Percentiles rank a stretch among this genome's conserved stretches.
Evolutionary conservation across 139 green algal species (phyloP).

Genomic region (Chlorella sp.): DNA sequence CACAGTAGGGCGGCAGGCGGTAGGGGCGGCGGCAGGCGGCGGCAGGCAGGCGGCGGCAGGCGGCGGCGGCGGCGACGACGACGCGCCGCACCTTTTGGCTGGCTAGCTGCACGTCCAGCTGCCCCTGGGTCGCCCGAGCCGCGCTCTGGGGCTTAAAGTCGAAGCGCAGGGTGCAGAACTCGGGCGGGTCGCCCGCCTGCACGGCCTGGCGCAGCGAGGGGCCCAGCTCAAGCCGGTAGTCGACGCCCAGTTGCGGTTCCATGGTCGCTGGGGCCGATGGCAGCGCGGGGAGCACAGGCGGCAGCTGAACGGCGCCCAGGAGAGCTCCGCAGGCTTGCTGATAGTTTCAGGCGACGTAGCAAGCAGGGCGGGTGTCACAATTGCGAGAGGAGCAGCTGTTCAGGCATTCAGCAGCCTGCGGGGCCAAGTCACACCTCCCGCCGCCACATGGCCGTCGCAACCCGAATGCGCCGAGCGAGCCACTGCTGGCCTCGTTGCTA

Average conservation of each 20-base stretch:
- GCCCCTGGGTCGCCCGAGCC: background rate
- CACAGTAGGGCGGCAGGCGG: background rate
- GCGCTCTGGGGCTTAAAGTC: conserved; percentile 36
- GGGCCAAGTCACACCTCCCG: too few relatives aligned
- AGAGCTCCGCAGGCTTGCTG: too few relatives aligned
- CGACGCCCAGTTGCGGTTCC: conserved; percentile 8
- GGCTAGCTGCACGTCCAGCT: conserved; percentile 21
- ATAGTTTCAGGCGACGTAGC: too few relatives aligned
- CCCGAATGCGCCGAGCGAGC: too few relatives aligned
- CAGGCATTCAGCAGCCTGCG: too few relatives aligned
- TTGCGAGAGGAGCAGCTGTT: too few relatives aligned
- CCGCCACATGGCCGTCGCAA: too few relatives aligned
- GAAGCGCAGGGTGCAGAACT: conserved; percentile 30
- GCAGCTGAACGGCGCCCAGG: background rate
- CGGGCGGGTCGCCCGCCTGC: background rate
- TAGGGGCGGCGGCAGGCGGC: background rate
- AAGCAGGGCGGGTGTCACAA: too few relatives aligned
- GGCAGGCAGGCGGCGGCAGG: background rate
- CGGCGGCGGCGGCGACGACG: background rate
- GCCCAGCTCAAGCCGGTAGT: conserved; percentile 27
- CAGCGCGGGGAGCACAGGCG: background rate
- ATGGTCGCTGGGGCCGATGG: background rate
- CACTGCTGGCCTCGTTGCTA: too few relatives aligned
- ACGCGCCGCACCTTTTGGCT: conserved; percentile 4
- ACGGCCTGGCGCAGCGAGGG: conserved; percentile 30